Base-by-base conservation (phyloP, 345 rosid genomes). In the Theobroma cacao region DNA sequence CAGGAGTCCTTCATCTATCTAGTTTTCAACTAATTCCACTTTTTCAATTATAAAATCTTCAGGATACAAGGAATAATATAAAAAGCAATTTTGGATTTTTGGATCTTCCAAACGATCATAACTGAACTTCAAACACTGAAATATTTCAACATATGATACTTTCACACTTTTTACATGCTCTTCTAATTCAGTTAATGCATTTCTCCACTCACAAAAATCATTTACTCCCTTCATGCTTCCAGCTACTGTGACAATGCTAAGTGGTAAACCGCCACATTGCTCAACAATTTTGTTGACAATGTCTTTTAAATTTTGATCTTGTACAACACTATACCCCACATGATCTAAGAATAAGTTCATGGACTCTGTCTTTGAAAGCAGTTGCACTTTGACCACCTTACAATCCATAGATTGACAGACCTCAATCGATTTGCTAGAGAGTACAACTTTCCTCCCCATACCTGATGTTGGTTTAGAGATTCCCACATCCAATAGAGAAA, bases 261-360 rank as follows among this genome's bases (percentile, higher is more conserved):
- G 68, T 2, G 72, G 52, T 40, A 67, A 67, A 6, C 33, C 52
- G 5, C 20, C 72, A 40, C 72, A 67, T 41, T 40, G 15, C 10
- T 67, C 5, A 8, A 67, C 72, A 41, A 67, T 41, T 0, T 6
- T 18, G 24, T 28, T 74, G 2, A 76, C 80, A 53, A 75, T 33
- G 2, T 58, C 17, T 62, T 71, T 28, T 33, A 82, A 38, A 11
- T 20, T 62, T 40, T 1, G 33, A 15, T 75, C 38, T 40, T 62
- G 30, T 34, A 38, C 17, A 24, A 45, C 13, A 26, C 10, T 33
- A 3, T 20, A 20, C 18, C 74, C 82, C 1, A 61, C 72, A 62
- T 78, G 75, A 50, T 82, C 47, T n/a, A 31, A 17, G 7, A 82
- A 82, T 62, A 82, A 58, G 12, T 61, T 33, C 77, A 76, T n/a